Conservation (phyloP, 2,329 filamentous ascomycete genomes). For the Aspergillus fumigatiaffinis region DNA sequence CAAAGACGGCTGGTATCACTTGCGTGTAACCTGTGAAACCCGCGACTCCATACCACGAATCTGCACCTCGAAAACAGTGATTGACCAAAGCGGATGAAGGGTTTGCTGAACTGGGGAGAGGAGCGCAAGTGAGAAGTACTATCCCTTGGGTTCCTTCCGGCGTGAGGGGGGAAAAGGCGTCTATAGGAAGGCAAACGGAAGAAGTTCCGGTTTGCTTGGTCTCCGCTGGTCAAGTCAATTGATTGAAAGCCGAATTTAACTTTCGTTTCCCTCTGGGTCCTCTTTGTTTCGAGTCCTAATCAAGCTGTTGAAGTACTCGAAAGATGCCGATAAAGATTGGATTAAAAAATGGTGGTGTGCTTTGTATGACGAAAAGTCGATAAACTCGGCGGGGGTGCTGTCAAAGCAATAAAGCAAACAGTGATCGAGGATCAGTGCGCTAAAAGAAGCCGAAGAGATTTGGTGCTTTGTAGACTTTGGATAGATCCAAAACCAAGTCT, state of each 20-base stretch:
- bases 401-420: not conserved
- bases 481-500: not conserved
- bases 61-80: constrained; percentile 15
- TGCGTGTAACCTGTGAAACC: constrained; percentile 21
- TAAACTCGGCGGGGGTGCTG: not conserved
- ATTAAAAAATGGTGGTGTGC: not conserved
- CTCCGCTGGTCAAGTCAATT: not conserved
- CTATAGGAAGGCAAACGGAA: not conserved
- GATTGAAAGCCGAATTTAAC: not conserved
- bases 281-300: not conserved
- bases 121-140: constrained; percentile 5
- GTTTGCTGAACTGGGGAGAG: constrained; percentile 12
- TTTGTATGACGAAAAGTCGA: not conserved
- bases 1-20: constrained; percentile 20
- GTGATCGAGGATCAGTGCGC: not conserved
- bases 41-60: constrained; percentile 16
- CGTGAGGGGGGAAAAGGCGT: not conserved
- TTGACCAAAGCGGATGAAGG: not conserved
- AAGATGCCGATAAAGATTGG: not conserved
- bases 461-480: not conserved
- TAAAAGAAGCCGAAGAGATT: not conserved
- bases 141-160: constrained; percentile 10
- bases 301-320: not conserved
- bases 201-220: not conserved
- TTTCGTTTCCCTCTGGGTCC: not conserved